phyloP scores from a whole-genome alignment of 495 filamentous ascomycete species.

The Aspergillus panamensis region DNA sequence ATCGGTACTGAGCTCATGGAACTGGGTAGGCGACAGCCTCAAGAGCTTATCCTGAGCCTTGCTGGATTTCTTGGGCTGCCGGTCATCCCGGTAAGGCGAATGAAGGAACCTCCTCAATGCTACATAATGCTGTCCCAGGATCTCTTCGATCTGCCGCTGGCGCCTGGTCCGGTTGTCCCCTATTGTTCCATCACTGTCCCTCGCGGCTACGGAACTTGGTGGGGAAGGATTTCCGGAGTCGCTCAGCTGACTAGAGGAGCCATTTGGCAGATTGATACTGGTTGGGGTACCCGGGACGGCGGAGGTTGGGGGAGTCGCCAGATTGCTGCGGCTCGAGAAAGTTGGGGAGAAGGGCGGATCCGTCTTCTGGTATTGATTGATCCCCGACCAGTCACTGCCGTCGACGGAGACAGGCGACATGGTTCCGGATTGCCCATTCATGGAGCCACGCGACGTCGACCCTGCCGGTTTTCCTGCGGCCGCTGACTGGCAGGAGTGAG shows the following conservation, averaged over 20 bases:
- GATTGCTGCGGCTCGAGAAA: constrained; percentile 55
- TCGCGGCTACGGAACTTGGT: constrained; percentile 72
- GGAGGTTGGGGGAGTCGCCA: constrained; percentile 68
- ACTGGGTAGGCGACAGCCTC: constrained; percentile 83
- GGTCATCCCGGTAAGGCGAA: constrained; percentile 67
- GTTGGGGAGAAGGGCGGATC: constrained; percentile 53
- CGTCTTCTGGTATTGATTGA: constrained; percentile 66
- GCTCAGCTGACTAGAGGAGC: constrained; percentile 31
- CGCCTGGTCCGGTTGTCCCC: constrained; percentile 56
- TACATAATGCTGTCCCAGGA: constrained; percentile 75
- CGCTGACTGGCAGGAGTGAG: not conserved
- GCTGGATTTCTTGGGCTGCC: constrained; percentile 69
- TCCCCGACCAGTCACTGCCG: constrained; percentile 84
- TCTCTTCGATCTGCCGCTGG: constrained; percentile 58
- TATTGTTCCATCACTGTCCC: constrained; percentile 70
- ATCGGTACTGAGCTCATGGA: constrained; percentile 94
- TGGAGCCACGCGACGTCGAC: constrained; percentile 27
- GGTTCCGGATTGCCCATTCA: constrained; percentile 63
- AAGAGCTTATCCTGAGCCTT: constrained; percentile 90
- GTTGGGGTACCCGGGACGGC: constrained; percentile 60
- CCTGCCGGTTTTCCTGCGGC: not conserved
- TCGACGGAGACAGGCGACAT: constrained; percentile 81
- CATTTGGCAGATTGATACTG: constrained; percentile 40
- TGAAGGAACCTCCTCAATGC: constrained; percentile 72
- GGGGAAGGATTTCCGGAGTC: constrained; percentile 71